Evolutionary conservation across 2,329 filamentous ascomycete genomes (phyloP), one percentile per base, ranked within the genome.

Genomic region (Verticillium zaregamsianum): DNA sequence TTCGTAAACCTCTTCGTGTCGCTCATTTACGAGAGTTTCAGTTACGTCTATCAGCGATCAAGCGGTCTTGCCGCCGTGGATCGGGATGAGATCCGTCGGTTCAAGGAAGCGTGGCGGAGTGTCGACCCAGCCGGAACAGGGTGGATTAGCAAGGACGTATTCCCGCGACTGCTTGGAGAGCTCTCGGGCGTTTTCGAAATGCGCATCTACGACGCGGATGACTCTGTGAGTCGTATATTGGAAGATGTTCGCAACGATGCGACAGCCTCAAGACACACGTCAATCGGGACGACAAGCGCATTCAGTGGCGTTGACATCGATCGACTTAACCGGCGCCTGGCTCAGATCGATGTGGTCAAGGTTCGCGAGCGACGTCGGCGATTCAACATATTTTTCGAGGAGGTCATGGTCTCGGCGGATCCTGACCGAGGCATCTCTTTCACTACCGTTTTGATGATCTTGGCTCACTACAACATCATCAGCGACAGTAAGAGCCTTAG

Each of bases 1-100:
- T 99, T 99, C 71, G 94, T 98, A 72, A 97, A 94, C 71, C 80
- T 99, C 72, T 99, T 99, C 75, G 94, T 99, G 63, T 99, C 95
- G 57, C 87, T 99, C 73, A 99, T 99, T 68, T 99, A 96, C 78
- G 95, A 99, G 79, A 98, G 93, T 77, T 99, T 99, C 82, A 97
- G 93, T 74, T 99, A 99, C 71, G 95, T 99, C 66, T 99, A 98
- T 74, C 96, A 99, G 78, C 87, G 93, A 65, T 97, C 94, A 64
- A 97, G 91, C 70, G 92, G 93, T n/a, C 84, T 97, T 68, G 92
- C 91, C 6, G 90, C 91, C 64, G 90, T 99, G 69, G 96, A 92
- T 69, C 86, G 95, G 66, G 93, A 97, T 69, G 95, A 99, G 74
- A 93, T 98, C 66, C 89, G 95, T 56, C 89, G 94, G 5, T 99